Percentiles rank a stretch among this genome's conserved stretches.
Evolutionary conservation across 768 basidiomycete genomes (phyloP).

Genomic region (Holtermanniella nyarrowii): DNA sequence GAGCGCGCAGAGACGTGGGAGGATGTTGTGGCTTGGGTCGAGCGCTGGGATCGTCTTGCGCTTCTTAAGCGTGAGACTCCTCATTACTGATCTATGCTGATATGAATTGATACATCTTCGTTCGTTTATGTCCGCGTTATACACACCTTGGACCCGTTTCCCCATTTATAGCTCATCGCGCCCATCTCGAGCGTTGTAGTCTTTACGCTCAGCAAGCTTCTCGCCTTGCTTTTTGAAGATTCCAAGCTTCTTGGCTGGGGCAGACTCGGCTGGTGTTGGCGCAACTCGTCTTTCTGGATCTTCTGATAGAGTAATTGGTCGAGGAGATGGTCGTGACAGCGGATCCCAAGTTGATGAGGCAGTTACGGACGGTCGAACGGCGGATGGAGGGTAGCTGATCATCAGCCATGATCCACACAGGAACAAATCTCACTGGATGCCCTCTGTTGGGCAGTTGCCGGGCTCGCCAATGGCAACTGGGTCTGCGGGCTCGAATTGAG

Average conservation of each 20-base stretch:
- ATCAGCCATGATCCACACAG: neutral
- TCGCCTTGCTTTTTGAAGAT: conserved; percentile 27
- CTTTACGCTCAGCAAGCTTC: conserved; percentile 14
- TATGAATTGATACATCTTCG: too few relatives aligned
- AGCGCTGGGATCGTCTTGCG: conserved; percentile 15
- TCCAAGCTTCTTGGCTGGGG: conserved; percentile 10
- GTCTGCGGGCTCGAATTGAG: conserved; percentile 17
- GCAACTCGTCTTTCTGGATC: conserved; percentile 23
- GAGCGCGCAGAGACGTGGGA: conserved; percentile 17
- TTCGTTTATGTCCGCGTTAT: too few relatives aligned
- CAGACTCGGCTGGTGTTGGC: conserved; percentile 6
- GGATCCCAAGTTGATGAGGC: conserved; percentile 21
- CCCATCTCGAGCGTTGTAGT: too few relatives aligned
- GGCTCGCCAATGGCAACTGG: conserved; percentile 1
- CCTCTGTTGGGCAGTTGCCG: conserved; percentile 26
- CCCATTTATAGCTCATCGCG: conserved; percentile 23
- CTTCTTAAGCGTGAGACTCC: neutral
- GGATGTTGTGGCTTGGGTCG: conserved; percentile 27
- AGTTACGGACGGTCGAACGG: conserved; percentile 9
- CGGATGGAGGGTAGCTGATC: conserved; percentile 26
- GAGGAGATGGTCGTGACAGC: conserved; percentile 25
- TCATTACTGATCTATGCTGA: neutral
- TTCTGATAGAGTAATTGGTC: conserved; percentile 23
- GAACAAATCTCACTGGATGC: conserved; percentile 21
- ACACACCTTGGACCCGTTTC: neutral